Percentiles rank a stretch among this genome's conserved stretches.
phyloP scores from a whole-genome alignment of 352 stramenopile genomes.

The Phytophthora fragariae region DNA sequence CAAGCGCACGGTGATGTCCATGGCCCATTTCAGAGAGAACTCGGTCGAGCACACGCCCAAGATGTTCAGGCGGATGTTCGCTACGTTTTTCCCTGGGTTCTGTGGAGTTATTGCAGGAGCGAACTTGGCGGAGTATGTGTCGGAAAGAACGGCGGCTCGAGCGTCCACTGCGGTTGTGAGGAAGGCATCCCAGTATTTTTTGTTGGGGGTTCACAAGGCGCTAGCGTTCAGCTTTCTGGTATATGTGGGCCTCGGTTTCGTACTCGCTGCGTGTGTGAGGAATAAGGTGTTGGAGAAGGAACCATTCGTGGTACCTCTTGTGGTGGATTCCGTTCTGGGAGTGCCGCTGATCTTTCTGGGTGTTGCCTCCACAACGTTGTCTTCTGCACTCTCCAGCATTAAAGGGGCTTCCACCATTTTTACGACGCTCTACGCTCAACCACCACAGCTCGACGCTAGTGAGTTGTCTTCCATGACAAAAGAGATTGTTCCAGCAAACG shows the following conservation, averaged over 20 bases:
- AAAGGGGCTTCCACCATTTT: conserved; percentile 41
- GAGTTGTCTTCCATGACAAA: background rate
- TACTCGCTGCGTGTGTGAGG: conserved; percentile 44
- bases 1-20: conserved; percentile 43
- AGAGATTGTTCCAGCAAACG: background rate
- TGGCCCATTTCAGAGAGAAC: conserved; percentile 42
- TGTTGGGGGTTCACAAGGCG: conserved; percentile 54
- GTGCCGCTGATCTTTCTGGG: conserved; percentile 54
- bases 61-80: conserved; percentile 45
- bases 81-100: conserved; percentile 55
- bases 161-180: conserved; percentile 10
- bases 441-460: background rate
- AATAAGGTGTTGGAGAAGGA: conserved; percentile 42
- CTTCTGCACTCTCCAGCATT: conserved; percentile 60
- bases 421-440: conserved; percentile 13
- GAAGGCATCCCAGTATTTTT: conserved; percentile 41
- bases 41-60: conserved; percentile 16
- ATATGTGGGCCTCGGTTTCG: conserved; percentile 40
- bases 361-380: conserved; percentile 50
- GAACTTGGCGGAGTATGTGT: conserved; percentile 47
- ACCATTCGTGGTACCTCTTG: conserved; percentile 46
- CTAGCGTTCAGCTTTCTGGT: conserved; percentile 46
- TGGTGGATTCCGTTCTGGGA: conserved; percentile 56
- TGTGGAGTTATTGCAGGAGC: conserved; percentile 49
- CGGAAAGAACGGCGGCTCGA: conserved; percentile 13